Evolutionary conservation across 495 filamentous ascomycete genomes (phyloP).

Genomic region (Aspergillus homomorphus): DNA sequence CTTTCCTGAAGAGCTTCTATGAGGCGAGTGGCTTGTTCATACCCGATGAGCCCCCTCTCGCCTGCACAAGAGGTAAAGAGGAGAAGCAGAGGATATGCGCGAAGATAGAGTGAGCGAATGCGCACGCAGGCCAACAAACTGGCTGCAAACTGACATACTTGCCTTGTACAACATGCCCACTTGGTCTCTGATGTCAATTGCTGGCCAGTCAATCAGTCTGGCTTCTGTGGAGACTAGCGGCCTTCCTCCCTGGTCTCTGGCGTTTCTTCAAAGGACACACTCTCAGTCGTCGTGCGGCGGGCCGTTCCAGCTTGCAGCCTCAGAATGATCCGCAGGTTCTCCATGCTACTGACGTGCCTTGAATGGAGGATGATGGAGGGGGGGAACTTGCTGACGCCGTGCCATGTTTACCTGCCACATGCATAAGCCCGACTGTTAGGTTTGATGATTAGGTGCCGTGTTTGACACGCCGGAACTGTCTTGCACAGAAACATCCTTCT

Average conservation of each 20-base stretch:
- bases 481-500: slow-evolving; percentile 25
- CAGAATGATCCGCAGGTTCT: slow-evolving; percentile 49
- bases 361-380: slow-evolving; percentile 38
- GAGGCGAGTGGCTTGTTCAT: slow-evolving; percentile 24
- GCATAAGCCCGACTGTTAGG: slow-evolving; percentile 42
- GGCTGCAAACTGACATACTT: slow-evolving; percentile 9
- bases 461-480: slow-evolving; percentile 33
- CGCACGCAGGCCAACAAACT: slow-evolving; percentile 2
- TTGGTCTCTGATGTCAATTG: slow-evolving; percentile 7
- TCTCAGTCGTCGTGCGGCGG: slow-evolving; percentile 48
- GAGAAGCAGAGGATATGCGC: background rate
- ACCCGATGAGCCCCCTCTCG: slow-evolving; percentile 20
- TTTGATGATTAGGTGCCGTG: slow-evolving; percentile 42
- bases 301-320: slow-evolving; percentile 53
- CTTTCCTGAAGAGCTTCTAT: slow-evolving; percentile 18
- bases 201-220: slow-evolving; percentile 23
- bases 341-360: slow-evolving; percentile 32
- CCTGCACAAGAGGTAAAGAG: slow-evolving; percentile 9
- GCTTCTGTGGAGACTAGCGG: slow-evolving; percentile 21
- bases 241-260: slow-evolving; percentile 27
- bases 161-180: slow-evolving; percentile 18
- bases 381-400: slow-evolving; percentile 38
- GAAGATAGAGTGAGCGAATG: background rate
- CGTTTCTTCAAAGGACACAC: slow-evolving; percentile 42
- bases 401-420: slow-evolving; percentile 34